Evolutionary conservation across 352 stramenopile species (phyloP).

Genomic region (Globisporangium yorkense): DNA sequence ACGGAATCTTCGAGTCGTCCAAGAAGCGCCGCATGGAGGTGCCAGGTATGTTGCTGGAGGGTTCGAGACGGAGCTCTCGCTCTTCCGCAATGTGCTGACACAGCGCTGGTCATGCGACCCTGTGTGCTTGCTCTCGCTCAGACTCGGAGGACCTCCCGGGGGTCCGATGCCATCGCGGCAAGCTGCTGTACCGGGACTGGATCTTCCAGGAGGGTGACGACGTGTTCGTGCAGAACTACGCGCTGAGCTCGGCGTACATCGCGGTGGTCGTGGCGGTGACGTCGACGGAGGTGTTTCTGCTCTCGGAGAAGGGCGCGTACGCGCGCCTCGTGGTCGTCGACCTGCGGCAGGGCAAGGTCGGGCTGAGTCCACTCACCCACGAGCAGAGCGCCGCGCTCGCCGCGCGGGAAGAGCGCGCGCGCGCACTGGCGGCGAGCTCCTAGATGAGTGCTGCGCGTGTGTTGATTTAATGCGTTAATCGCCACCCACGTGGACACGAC

Average conservation of each 20-base stretch:
- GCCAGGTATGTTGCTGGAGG: slow-evolving; percentile 14
- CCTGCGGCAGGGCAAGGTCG: slow-evolving; percentile 54
- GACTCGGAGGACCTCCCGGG: slow-evolving; percentile 33
- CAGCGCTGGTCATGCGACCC: neutral
- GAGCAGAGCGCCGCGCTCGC: slow-evolving; percentile 27
- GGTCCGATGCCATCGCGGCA: slow-evolving; percentile 66
- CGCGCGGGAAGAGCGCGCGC: slow-evolving; percentile 39
- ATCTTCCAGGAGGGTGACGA: slow-evolving; percentile 80
- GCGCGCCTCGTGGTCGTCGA: slow-evolving; percentile 70
- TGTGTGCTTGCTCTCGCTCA: slow-evolving; percentile 9
- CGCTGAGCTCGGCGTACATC: slow-evolving; percentile 47
- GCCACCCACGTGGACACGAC: neutral
- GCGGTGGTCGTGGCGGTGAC: slow-evolving; percentile 69
- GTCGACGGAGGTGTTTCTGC: slow-evolving; percentile 64
- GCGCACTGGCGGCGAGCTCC: slow-evolving; percentile 28
- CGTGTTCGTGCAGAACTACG: slow-evolving; percentile 62
- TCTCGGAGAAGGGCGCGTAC: slow-evolving; percentile 80
- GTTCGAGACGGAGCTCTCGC: no score
- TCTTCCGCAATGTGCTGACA: no score
- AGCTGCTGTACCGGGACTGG: slow-evolving; percentile 69
- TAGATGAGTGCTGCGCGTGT: slow-evolving; percentile 14
- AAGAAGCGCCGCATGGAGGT: slow-evolving; percentile 70
- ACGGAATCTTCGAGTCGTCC: slow-evolving; percentile 32
- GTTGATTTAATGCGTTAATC: slow-evolving; percentile 12
- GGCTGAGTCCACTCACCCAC: slow-evolving; percentile 46